Conservation (phyloP, 2,329 filamentous ascomycete genomes). For the Geosmithia putterillii region DNA sequence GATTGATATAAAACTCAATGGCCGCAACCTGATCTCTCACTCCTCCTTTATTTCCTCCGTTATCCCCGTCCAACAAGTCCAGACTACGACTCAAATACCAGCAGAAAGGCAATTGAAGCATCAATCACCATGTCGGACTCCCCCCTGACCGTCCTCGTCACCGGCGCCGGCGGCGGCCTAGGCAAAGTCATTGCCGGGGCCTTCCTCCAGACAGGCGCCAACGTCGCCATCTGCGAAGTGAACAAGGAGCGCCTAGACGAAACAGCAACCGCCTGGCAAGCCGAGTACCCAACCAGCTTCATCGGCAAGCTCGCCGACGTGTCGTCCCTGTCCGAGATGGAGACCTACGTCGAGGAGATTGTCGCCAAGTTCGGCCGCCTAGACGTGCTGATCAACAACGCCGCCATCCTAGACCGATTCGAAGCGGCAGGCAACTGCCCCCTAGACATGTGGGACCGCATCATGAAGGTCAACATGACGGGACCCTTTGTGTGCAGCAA, state of each 20-base stretch:
- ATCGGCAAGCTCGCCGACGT: too few species aligned
- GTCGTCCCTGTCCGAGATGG: neutral
- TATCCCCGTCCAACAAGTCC: neutral
- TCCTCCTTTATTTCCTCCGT: neutral
- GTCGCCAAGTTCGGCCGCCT: conserved; percentile 12
- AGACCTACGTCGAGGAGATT: conserved; percentile 9
- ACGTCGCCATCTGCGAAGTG: conserved; percentile 20
- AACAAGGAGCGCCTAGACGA: conserved; percentile 7
- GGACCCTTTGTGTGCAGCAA: conserved; percentile 40
- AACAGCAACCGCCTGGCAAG: neutral
- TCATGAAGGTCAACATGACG: conserved; percentile 44
- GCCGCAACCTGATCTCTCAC: too few species aligned
- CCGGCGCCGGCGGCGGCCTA: conserved; percentile 10
- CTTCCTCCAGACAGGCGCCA: conserved; percentile 15
- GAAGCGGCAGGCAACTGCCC: conserved; percentile 35
- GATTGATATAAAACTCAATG: neutral
- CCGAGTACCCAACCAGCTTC: too few species aligned
- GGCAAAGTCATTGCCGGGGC: conserved; percentile 10
- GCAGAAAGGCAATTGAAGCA: too few species aligned
- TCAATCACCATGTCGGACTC: neutral
- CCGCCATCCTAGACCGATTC: conserved; percentile 44
- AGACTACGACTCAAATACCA: neutral
- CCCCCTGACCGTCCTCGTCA: conserved; percentile 10
- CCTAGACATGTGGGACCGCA: conserved; percentile 34
- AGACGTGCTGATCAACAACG: conserved; percentile 47